Evolutionary conservation across 2,329 filamentous ascomycete species (phyloP).

Genomic region (Thelonectria rubi): DNA sequence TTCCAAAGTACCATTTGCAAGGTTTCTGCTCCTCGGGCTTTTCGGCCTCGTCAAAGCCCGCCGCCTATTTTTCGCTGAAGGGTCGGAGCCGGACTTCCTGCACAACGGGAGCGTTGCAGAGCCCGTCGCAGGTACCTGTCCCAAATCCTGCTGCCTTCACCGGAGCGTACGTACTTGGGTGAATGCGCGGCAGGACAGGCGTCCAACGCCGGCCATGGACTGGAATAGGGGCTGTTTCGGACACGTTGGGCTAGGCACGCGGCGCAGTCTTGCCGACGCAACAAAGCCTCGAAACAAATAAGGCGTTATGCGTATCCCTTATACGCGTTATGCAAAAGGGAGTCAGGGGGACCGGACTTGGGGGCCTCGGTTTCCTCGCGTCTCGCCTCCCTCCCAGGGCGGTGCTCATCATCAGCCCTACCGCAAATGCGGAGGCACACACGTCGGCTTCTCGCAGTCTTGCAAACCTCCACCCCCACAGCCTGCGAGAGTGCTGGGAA

Average conservation of each 20-base stretch:
- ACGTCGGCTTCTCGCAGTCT: constrained; percentile 1
- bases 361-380: constrained; percentile 19
- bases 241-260: neutral
- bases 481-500: no score
- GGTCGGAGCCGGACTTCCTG: neutral
- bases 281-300: constrained; percentile 11
- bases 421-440: constrained; percentile 5
- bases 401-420: constrained; percentile 22
- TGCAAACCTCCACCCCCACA: neutral
- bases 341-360: neutral
- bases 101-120: neutral
- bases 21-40: neutral
- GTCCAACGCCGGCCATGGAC: neutral
- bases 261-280: constrained; percentile 3
- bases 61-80: neutral
- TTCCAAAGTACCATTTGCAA: no score
- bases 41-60: neutral
- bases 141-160: no score
- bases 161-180: neutral
- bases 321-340: constrained; percentile 3
- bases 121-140: neutral
- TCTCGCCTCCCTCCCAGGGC: constrained; percentile 7
- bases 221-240: neutral
- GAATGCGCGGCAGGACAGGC: constrained; percentile 12
- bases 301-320: neutral